Percentiles rank a stretch among this genome's conserved stretches.
These are phyloP conservation scores for Heliamphora ciliata DNA, from an alignment of 179 eudicot genomes.

Conservation along the genomic window DNA sequence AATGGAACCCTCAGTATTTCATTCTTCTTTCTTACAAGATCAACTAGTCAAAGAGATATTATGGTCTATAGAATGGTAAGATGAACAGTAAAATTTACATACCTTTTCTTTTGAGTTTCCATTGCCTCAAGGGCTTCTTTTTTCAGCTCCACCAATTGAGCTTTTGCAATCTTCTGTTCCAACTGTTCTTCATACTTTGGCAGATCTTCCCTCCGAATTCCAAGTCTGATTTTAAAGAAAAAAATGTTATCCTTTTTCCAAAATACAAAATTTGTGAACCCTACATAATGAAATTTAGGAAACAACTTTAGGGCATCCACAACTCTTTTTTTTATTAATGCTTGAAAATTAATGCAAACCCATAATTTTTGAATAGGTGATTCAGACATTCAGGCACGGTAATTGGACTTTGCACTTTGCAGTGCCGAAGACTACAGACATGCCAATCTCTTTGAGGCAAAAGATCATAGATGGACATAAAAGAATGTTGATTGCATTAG, in stretches of 20 bases:
- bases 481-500: neutral
- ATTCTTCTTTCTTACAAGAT: too few relatives aligned
- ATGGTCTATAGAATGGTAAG: too few relatives aligned
- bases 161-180: slow-evolving; percentile 82
- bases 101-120: slow-evolving; percentile 95
- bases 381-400: neutral
- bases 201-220: slow-evolving; percentile 61
- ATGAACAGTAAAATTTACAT: slow-evolving; percentile 7
- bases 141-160: slow-evolving; percentile 83
- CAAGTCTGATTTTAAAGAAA: slow-evolving; percentile 49
- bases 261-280: neutral
- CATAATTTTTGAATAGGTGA: neutral
- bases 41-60: too few relatives aligned
- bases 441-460: neutral
- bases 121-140: slow-evolving; percentile 83
- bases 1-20: too few relatives aligned
- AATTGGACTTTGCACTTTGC: neutral
- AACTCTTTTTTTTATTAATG: neutral
- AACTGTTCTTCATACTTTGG: slow-evolving; percentile 79
- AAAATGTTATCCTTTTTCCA: neutral
- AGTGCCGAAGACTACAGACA: neutral
- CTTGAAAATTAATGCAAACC: neutral
- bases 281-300: neutral
- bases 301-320: neutral
- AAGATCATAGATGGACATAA: neutral